Conservation (phyloP, 345 rosid genomes). For the Citrus australasica region DNA sequence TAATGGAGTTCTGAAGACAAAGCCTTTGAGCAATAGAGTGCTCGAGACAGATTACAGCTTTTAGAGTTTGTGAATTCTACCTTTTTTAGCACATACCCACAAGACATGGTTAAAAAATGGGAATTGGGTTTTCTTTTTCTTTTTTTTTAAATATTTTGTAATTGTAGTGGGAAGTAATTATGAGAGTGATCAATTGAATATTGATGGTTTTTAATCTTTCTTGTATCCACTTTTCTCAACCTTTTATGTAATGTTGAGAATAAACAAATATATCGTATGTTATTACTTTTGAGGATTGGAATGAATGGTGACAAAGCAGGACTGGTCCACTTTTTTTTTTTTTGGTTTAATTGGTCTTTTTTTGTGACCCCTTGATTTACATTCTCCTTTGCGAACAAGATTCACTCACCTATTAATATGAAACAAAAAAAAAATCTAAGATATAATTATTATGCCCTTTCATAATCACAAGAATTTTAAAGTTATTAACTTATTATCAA, state of each 20-base stretch:
- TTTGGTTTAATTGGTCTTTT: background rate
- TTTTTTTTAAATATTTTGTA: background rate
- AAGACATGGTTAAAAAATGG: background rate
- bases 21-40: conserved; percentile 32
- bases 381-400: background rate
- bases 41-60: conserved; percentile 63
- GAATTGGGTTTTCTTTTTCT: background rate
- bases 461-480: too few relatives aligned
- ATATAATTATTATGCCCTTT: background rate
- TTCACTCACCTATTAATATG: background rate
- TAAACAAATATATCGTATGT: background rate
- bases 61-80: conserved; percentile 15
- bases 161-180: background rate
- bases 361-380: background rate
- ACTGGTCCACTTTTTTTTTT: background rate
- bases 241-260: background rate
- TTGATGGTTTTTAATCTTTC: background rate
- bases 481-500: background rate
- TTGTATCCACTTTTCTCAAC: background rate
- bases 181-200: background rate
- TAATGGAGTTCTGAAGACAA: conserved; percentile 16
- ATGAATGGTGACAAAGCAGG: background rate
- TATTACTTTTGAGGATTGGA: background rate
- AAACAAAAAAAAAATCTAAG: background rate
- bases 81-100: background rate